Evolutionary conservation across 768 basidiomycete species (phyloP).

Genomic region (Thelephora aurantiotincta): DNA sequence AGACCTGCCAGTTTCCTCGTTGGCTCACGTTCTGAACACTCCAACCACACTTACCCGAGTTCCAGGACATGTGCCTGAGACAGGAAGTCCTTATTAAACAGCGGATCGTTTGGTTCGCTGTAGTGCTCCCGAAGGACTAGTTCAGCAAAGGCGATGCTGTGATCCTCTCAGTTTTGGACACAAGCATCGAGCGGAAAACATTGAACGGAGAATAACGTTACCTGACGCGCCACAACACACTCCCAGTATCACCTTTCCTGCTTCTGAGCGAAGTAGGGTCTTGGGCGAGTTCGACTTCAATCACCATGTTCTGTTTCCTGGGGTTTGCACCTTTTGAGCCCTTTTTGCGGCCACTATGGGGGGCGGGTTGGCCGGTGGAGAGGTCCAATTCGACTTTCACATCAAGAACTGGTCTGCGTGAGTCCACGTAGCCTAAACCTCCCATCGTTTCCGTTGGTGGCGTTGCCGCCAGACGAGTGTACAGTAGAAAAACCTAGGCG

Average conservation of each 20-base stretch:
- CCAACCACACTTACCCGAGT: constrained; percentile 39
- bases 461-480: constrained; percentile 24
- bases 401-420: constrained; percentile 39
- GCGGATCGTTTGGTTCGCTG: constrained; percentile 12
- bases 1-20: constrained; percentile 25
- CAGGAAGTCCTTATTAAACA: constrained; percentile 34
- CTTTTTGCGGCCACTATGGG: not conserved
- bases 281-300: constrained; percentile 44
- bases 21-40: not conserved
- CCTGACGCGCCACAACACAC: constrained; percentile 81
- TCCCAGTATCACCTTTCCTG: constrained; percentile 74
- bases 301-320: constrained; percentile 13
- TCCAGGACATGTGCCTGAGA: constrained; percentile 44
- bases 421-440: constrained; percentile 55
- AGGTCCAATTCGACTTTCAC: constrained; percentile 36
- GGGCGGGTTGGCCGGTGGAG: no score
- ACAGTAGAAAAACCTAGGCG: constrained; percentile 25
- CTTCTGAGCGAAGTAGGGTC: constrained; percentile 63
- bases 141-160: constrained; percentile 57
- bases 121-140: constrained; percentile 37
- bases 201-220: constrained; percentile 14
- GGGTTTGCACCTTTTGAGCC: constrained; percentile 1
- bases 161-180: constrained; percentile 1
- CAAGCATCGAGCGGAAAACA: not conserved
- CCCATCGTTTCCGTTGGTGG: constrained; percentile 9